Percentiles rank a stretch among this genome's conserved stretches.
Evolutionary conservation across 2,329 filamentous ascomycete species (phyloP).

Genomic region (Rutstroemia sp.): DNA sequence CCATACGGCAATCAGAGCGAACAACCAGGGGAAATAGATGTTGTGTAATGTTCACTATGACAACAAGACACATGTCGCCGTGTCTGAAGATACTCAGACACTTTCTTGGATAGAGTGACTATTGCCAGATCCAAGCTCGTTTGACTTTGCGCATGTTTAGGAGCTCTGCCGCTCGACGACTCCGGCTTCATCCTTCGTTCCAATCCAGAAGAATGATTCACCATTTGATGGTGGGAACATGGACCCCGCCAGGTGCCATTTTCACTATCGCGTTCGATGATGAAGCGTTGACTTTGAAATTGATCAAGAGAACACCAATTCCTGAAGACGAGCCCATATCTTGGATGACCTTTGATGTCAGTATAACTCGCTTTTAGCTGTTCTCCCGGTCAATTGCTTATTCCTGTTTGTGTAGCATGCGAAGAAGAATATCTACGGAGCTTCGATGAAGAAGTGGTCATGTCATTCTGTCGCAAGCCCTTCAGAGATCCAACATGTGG

Average conservation of each 20-base stretch:
- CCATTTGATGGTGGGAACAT: constrained; percentile 87
- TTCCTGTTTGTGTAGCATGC: constrained; percentile 48
- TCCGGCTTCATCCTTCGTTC: not conserved
- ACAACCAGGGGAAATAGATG: not conserved
- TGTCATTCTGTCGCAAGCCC: constrained; percentile 72
- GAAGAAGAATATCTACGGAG: constrained; percentile 79
- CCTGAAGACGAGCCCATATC: constrained; percentile 81
- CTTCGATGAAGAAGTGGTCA: constrained; percentile 90
- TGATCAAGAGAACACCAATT: constrained; percentile 76
- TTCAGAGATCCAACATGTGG: constrained; percentile 66
- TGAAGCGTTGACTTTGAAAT: constrained; percentile 62
- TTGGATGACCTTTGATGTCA: constrained; percentile 86
- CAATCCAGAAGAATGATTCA: constrained; percentile 58
- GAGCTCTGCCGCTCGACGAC: not conserved
- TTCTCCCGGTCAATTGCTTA: not conserved
- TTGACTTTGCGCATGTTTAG: not conserved
- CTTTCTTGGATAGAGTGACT: not conserved
- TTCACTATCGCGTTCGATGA: constrained; percentile 87
- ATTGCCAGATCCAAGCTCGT: not conserved
- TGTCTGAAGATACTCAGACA: not conserved
- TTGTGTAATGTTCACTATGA: not conserved
- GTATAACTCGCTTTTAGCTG: constrained; percentile 28
- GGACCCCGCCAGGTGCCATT: constrained; percentile 83
- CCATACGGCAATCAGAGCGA: not conserved
- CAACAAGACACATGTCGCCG: not conserved